Percentiles rank a stretch among this genome's conserved stretches.
Evolutionary conservation across 306 rosid species (phyloP).

Genomic region (Vigna reflexopilosa): DNA sequence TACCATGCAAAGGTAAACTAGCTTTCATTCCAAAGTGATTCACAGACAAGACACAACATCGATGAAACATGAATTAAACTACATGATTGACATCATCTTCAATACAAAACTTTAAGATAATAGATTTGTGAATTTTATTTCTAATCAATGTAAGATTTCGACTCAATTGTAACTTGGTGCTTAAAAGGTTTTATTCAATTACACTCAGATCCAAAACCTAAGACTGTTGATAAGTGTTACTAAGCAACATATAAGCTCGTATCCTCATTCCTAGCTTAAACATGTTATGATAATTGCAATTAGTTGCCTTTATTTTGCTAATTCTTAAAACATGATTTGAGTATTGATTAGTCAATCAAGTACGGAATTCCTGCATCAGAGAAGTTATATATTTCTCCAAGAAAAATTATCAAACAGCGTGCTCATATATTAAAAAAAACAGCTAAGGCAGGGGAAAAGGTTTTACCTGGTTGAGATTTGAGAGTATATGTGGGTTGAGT

Average conservation of each 20-base stretch:
- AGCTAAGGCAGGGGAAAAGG: neutral
- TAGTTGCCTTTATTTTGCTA: neutral
- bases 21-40: neutral
- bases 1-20: constrained; percentile 7
- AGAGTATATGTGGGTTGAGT: constrained; percentile 41
- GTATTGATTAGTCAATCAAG: neutral
- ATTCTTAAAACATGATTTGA: neutral
- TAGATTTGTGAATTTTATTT: no score
- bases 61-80: no score
- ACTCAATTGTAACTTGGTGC: neutral
- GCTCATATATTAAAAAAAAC: neutral
- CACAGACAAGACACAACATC: no score
- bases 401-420: neutral
- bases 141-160: no score
- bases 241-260: neutral
- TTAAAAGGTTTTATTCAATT: neutral
- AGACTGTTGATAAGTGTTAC: neutral
- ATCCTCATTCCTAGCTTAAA: neutral
- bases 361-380: neutral
- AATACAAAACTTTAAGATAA: no score
- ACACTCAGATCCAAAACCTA: neutral
- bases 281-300: neutral
- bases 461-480: constrained; percentile 60
- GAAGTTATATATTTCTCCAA: neutral
- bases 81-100: no score